Percentiles rank a stretch among this genome's conserved stretches.
Evolutionary conservation across 2,329 filamentous ascomycete species (phyloP).

Genomic region (Xylaria sp.): DNA sequence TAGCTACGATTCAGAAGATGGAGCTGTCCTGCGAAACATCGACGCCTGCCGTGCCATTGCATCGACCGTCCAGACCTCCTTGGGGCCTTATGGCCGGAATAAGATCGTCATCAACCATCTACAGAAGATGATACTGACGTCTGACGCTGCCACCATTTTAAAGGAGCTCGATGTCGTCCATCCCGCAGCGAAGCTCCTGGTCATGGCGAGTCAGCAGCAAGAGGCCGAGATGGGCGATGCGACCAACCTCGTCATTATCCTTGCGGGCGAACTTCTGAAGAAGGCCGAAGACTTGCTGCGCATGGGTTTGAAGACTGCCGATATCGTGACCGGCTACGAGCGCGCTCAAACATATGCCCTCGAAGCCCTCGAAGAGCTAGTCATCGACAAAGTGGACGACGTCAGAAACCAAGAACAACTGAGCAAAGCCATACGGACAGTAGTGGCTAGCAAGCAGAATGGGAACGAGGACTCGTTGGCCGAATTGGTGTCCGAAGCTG

Average conservation of each 20-base stretch:
- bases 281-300: conserved; percentile 96
- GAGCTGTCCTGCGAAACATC: conserved; percentile 96
- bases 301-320: conserved; percentile 97
- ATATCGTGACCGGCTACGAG: conserved; percentile 95
- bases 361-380: conserved; percentile 82
- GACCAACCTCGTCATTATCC: conserved; percentile 94
- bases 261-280: conserved; percentile 92
- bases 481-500: conserved; percentile 80
- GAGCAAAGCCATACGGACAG: conserved; percentile 92
- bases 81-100: conserved; percentile 97
- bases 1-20: conserved; percentile 99
- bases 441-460: conserved; percentile 95
- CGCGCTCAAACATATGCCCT: conserved; percentile 89
- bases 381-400: conserved; percentile 87
- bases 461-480: conserved; percentile 90
- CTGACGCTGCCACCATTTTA: conserved; percentile 95
- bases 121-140: conserved; percentile 99
- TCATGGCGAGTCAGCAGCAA: conserved; percentile 99
- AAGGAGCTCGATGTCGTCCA: conserved; percentile 98
- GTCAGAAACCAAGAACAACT: conserved; percentile 80
- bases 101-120: conserved; percentile 99
- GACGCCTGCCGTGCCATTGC: conserved; percentile 97
- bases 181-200: conserved; percentile 93
- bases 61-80: conserved; percentile 92
- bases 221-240: conserved; percentile 99